Conservation (phyloP, 306 rosid genomes). For the Citrullus mucosospermus region DNA sequence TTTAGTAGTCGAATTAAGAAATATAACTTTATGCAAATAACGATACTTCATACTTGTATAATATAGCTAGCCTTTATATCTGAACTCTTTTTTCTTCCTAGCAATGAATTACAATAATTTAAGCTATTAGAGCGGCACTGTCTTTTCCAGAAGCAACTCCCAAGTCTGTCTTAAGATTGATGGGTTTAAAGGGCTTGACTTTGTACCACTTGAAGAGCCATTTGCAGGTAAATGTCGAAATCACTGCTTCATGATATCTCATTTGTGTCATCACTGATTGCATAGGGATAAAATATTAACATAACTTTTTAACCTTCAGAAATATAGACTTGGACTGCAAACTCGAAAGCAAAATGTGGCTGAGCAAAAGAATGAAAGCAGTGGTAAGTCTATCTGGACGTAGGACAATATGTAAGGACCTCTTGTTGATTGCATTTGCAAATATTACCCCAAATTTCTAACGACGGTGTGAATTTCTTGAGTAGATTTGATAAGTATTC, state of each 20-base stretch:
- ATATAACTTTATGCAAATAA: background rate
- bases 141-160: constrained; percentile 80
- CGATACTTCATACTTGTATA: background rate
- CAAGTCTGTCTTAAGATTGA: constrained; percentile 71
- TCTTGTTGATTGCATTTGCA: background rate
- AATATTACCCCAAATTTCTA: background rate
- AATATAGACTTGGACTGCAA: constrained; percentile 85
- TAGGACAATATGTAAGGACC: background rate
- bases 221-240: constrained; percentile 52
- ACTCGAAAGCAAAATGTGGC: constrained; percentile 29
- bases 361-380: constrained; percentile 42
- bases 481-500: background rate
- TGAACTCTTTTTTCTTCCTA: background rate
- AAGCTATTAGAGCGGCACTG: background rate
- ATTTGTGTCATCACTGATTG: background rate
- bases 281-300: background rate
- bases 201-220: constrained; percentile 94
- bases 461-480: background rate
- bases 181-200: constrained; percentile 95
- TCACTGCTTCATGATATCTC: background rate
- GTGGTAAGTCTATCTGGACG: constrained; percentile 22
- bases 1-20: background rate
- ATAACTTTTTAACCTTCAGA: constrained; percentile 29
- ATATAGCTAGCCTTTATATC: background rate
- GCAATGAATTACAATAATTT: background rate